Evolutionary conservation across 1,284 basidiomycete genomes (phyloP).

Genomic region (Schizophyllum commune): DNA sequence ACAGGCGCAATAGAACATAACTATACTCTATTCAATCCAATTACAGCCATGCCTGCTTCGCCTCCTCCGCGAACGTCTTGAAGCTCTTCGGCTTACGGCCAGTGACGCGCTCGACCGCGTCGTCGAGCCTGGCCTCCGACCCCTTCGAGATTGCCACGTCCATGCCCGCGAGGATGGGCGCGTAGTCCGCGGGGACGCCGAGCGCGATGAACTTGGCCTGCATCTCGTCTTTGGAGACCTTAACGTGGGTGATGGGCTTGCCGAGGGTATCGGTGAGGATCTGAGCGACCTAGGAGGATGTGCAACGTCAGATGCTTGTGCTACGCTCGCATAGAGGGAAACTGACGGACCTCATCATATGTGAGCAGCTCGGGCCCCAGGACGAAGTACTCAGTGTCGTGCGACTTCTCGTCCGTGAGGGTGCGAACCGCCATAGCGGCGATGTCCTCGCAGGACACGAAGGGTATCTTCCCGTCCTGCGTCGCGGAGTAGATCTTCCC

Average conservation of each 20-base stretch:
- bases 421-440: too few relatives aligned
- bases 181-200: slow-evolving; percentile 5
- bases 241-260: slow-evolving; percentile 4
- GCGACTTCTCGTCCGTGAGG: too few relatives aligned
- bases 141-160: slow-evolving; percentile 2
- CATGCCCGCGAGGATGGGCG: slow-evolving; percentile 4
- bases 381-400: neutral
- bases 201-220: neutral
- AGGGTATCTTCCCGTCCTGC: too few relatives aligned
- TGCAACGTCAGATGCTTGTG: neutral
- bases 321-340: too few relatives aligned
- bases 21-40: too few relatives aligned
- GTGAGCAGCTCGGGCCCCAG: slow-evolving; percentile 8
- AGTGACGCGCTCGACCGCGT: neutral
- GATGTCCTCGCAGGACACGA: too few relatives aligned
- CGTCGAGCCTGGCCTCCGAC: slow-evolving; percentile 4
- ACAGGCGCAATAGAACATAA: too few relatives aligned
- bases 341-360: slow-evolving; percentile 6
- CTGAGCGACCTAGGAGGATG: slow-evolving; percentile 1
- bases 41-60: too few relatives aligned
- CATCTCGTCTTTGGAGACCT: slow-evolving; percentile 2
- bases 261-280: slow-evolving; percentile 5
- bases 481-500: too few relatives aligned
- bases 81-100: neutral
- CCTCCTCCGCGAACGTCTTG: neutral